Evolutionary conservation across 306 rosid genomes (phyloP), one percentile per base, ranked within the genome.

Genomic region (Pueraria montana): DNA sequence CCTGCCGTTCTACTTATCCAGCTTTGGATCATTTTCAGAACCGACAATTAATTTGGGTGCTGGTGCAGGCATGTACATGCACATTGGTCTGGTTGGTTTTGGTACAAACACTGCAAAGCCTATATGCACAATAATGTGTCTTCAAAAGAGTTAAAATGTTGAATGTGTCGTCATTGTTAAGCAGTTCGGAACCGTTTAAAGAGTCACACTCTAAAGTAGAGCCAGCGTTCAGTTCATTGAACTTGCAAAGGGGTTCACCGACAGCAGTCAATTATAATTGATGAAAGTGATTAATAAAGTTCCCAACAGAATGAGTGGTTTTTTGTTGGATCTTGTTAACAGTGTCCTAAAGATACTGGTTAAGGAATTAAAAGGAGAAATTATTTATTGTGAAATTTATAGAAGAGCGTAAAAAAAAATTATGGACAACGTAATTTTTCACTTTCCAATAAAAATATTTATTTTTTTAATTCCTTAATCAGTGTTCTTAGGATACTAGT

Each of bases 61-160:
- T 85, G 77, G 46, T 24, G 55, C 45, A 32, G 63, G 11, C 62
- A 74, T 78, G 80, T 40, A 71, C 79, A 82, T 45, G 66, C 14
- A 45, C 11, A 26, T 26, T 74, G 76, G 87, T 79, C 87, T 79
- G 79, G 73, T 80, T 86, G 87, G 85, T 83, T 69, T 75, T 83
- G 87, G 87, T 75, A 80, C 89, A 83, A 55, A 83, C 85, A 85
- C 84, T 24, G 38, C 87, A 86, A 79, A 79, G 53, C 56, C 30
- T 64, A 40, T 58, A 53, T 34, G 40, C 40, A 34, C 40, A 42
- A 58, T 34, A 52, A 23, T 59, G 48, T 83, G 76, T 86, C 72
- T 79, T 71, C 34, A 61, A 68, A 50, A 63, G 55, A 70, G 36
- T 27, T 72, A 59, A 49, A 38, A 62, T 34, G 42, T 50, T 40